Evolutionary conservation across 805 yeast genomes (phyloP), one percentile per base, ranked within the genome.

Genomic region (Cyberlindnera euphorbiae): DNA sequence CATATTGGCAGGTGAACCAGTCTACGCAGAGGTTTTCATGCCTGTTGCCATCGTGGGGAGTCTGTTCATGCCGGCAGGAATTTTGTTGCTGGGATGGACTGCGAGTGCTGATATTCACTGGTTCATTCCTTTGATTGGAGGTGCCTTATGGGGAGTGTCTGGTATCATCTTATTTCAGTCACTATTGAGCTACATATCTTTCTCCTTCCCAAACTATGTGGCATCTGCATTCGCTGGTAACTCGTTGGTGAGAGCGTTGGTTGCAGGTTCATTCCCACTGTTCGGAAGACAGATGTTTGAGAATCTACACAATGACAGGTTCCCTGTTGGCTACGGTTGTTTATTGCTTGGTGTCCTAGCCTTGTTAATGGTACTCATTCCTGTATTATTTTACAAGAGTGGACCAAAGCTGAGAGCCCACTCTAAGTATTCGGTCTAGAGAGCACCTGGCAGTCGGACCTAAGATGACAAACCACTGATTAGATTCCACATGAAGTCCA

Each of bases 181-280:
- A 6, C 66, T 75, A 33, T 56, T 78, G 32, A 76, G 73, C 53
- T 79, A 79, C 49, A 59, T 79, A 39, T 73, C 77, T 28, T 81
- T 77, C 53, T 64, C 81, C 30, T 79, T 75, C 52, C 65, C 75
- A 18, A 53, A 65, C 29, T 71, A 64, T 44, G 77, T 82, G 9
- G 84, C 84, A 4, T 72, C 81, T 8, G 82, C 82, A 3, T 64
- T 80, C 46, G 82, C 87, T 2, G 84, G 77, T 10, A 81, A 79
- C 55, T 74, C 86, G 0, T 67, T 82, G 47, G 57, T 79, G 52
- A 73, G 89, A 57, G 73, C 82, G 2, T 64, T 67, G 0, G 74
- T 77, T 47, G 89, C 82, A 33, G 82, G 79, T 3, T 71, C 71
- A 1, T 77, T 76, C 69, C 85, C 85, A 22, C 62, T 83, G 33